These are phyloP conservation scores for Penicilliopsis zonata DNA, from an alignment of 495 filamentous ascomycete genomes.

Conservation along the genomic window DNA sequence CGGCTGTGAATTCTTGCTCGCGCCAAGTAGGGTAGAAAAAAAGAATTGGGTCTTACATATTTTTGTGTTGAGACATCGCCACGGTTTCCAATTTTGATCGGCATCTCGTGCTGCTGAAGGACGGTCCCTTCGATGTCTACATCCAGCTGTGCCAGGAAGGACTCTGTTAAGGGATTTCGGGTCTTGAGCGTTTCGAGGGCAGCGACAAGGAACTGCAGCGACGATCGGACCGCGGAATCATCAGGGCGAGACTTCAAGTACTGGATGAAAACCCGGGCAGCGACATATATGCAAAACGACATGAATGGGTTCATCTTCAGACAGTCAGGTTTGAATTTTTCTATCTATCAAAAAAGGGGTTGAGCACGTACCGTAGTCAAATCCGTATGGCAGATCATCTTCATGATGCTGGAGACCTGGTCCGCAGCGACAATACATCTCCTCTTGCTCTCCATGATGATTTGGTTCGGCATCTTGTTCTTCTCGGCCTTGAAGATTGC, in stretches of 20 bases:
- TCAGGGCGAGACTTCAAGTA: conserved; percentile 82
- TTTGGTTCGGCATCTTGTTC: conserved; percentile 62
- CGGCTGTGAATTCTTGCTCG: neutral
- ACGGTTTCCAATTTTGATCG: neutral
- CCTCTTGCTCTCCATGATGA: conserved; percentile 80
- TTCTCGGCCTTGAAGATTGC: conserved; percentile 96
- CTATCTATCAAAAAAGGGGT: neutral
- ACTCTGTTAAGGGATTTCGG: conserved; percentile 86
- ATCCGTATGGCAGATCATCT: conserved; percentile 85
- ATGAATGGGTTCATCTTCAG: conserved; percentile 89
- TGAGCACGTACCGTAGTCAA: conserved; percentile 58
- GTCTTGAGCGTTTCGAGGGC: conserved; percentile 82
- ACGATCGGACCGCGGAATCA: conserved; percentile 70
- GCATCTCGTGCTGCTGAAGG: conserved; percentile 12
- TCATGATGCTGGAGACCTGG: conserved; percentile 95
- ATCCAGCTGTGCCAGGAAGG: conserved; percentile 88
- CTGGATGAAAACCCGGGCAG: conserved; percentile 89
- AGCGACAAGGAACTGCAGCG: conserved; percentile 75
- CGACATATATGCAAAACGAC: conserved; percentile 90
- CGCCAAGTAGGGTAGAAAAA: neutral
- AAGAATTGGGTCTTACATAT: neutral
- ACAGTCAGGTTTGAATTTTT: conserved; percentile 11
- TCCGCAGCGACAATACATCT: conserved; percentile 88
- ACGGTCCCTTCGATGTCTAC: conserved; percentile 71
- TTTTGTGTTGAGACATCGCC: neutral